Evolutionary conservation across 23 red algal species (phyloP).

Genomic region (Cyanidiococcus yangmingshanensis): DNA sequence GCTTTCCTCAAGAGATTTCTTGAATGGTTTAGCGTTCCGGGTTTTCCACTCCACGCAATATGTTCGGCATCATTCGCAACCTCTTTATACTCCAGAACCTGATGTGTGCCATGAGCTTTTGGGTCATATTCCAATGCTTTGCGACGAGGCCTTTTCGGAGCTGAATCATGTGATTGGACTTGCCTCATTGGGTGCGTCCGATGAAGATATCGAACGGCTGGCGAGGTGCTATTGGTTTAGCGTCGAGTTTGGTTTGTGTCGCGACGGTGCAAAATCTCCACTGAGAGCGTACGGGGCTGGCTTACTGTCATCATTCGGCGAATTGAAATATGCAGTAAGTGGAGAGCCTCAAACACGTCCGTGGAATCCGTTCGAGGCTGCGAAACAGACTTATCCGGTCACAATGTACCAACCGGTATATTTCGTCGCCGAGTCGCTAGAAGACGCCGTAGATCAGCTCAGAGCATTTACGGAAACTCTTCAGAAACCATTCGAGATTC

Average conservation of each 20-base stretch:
- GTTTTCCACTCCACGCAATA: slow-evolving; percentile 35
- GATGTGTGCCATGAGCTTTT: slow-evolving; percentile 43
- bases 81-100: slow-evolving; percentile 44
- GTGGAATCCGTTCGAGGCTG: slow-evolving; percentile 18
- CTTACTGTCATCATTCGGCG: slow-evolving; percentile 41
- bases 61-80: slow-evolving; percentile 36
- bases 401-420: slow-evolving; percentile 28
- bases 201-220: slow-evolving; percentile 40
- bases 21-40: slow-evolving; percentile 33
- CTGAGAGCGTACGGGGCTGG: slow-evolving; percentile 37
- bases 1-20: slow-evolving; percentile 33
- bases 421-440: slow-evolving; percentile 20
- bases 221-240: slow-evolving; percentile 43
- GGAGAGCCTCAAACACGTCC: background rate
- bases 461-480: slow-evolving; percentile 18
- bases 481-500: slow-evolving; percentile 11
- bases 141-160: slow-evolving; percentile 26
- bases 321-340: slow-evolving; percentile 9
- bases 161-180: slow-evolving; percentile 27
- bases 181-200: slow-evolving; percentile 27
- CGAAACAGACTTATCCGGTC: slow-evolving; percentile 26
- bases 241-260: slow-evolving; percentile 37
- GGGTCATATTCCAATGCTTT: slow-evolving; percentile 35
- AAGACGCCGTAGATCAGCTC: slow-evolving; percentile 21
- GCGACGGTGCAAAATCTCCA: background rate